Base-by-base conservation (phyloP, 73 alveolate species). In the Blepharisma japonicum region DNA sequence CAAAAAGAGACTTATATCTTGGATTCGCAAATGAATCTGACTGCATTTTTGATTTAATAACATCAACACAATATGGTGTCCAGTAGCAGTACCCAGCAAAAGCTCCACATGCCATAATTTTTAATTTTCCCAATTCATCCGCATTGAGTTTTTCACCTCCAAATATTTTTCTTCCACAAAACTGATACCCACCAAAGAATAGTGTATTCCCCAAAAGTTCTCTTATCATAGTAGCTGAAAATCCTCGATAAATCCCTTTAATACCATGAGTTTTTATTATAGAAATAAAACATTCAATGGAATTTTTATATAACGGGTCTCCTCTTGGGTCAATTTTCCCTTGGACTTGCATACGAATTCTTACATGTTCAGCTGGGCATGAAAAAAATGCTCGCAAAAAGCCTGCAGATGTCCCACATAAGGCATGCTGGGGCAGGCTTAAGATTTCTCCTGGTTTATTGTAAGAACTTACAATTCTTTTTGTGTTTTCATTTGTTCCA, bases 21-120 rank as follows among this genome's bases (percentile, higher is more conserved):
- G 74, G 74, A 25, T 61, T 61, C 39, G 74, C 39, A 20, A 61
- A 9, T 8, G 74, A 61, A 61, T 61, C 74, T 14, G 74, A 14
- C 23, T 61, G 74, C 14, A 61, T 61, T 61, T 39, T 61, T 20
- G 74, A 61, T 61, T 61, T 61, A 20, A 61, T 61, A n/a, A 25
- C 14, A 25, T 61, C 74, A 25, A 61, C 5, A 18, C 47, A 39
- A 39, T 61, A 61, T 8, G 46, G 14, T 18, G 74, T 5, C 74
- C 74, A 61, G 23, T 20, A 61, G 18, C 47, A 14, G 23, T 14
- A 14, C 47, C 74, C 74, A 20, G 74, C 74, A 8, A 61, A 61
- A 9, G 47, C 74, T 61, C 74, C 74, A 18, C 49, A 20, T 2
- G 23, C 47, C 66, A 51, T 51, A 25, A 61, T 61, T 14, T 14